phyloP scores from a whole-genome alignment of 441 rosid genomes.

The Euphorbia schlechtendalii region DNA sequence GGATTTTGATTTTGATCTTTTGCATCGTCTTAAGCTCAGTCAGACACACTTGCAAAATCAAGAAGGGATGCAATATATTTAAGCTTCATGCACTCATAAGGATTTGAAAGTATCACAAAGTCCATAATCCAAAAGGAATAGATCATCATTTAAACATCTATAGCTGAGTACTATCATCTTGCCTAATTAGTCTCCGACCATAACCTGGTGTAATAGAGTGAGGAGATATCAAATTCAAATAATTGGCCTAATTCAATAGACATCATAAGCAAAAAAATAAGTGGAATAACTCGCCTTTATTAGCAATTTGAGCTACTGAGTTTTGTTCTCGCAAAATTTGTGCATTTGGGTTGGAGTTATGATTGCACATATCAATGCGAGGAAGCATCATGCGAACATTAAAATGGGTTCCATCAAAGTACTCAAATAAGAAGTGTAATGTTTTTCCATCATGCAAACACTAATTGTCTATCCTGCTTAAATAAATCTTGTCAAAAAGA shows the following conservation, averaged over 20 bases:
- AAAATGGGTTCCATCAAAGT: slow-evolving; percentile 39
- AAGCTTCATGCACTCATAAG: slow-evolving; percentile 1
- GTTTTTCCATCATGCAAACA: no score
- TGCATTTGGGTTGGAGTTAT: slow-evolving; percentile 69
- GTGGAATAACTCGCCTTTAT: slow-evolving; percentile 45
- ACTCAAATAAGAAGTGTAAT: no score
- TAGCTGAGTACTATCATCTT: slow-evolving; percentile 65
- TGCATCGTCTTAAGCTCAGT: no score
- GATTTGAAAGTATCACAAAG: slow-evolving; percentile 73
- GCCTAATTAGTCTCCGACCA: slow-evolving; percentile 54
- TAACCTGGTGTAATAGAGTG: slow-evolving; percentile 41
- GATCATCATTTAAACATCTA: slow-evolving; percentile 70
- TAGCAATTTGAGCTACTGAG: slow-evolving; percentile 35
- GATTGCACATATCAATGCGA: slow-evolving; percentile 89
- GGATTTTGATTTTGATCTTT: no score
- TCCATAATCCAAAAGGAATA: slow-evolving; percentile 80
- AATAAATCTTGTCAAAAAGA: no score
- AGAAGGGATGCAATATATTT: not conserved
- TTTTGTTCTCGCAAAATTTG: slow-evolving; percentile 66
- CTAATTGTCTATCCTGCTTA: no score
- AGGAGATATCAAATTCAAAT: not conserved
- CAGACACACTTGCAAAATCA: slow-evolving; percentile 3
- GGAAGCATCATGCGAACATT: slow-evolving; percentile 88
- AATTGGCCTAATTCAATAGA: not conserved
- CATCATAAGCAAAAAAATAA: not conserved